Base-by-base conservation (phyloP, 1,284 basidiomycete genomes). In the Sporisorium reilianum region DNA sequence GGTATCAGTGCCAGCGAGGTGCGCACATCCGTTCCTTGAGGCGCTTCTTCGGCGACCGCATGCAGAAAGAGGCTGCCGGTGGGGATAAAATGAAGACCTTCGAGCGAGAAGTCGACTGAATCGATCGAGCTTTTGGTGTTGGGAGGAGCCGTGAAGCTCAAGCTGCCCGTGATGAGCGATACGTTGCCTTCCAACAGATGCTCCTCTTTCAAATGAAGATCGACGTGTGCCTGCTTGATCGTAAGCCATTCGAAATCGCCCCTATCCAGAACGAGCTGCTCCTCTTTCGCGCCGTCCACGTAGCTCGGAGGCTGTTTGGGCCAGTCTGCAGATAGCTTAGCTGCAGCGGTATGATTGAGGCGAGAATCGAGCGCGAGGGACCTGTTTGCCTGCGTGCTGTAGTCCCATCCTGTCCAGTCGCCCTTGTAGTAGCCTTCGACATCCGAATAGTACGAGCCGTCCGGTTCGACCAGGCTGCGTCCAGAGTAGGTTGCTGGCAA, bases 31-130 rank as follows among this genome's bases (percentile, higher is more conserved):
- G 59, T 74, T 14, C 20, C 58, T 18, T 14, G 23, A 53, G 45
- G 38, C 22, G 53, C 59, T 71, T 62, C 67, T 12, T 55, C 46
- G n/a, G 45, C 50, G 30, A 63, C 18, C 18, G 42, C 62, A 26
- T 55, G 53, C 12, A 62, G 30, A 28, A 54, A 78, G 14, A 75
- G 32, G 23, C 60, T 64, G n/a, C 67, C 76, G 14, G 66, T 72
- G 20, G 49, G 55, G 5, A 70, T 50, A 23, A 67, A 72, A 42
- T 79, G 59, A 16, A 75, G 69, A 20, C 78, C 77, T 12, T 80
- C 80, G 10, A 84, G 73, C 10, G 71, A 68, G 25, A 80, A 72
- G 32, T 75, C 71, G 38, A 80, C 62, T 50, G 76, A 56, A 3
- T 54, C 53, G 10, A 53, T 26, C 7, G 42, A 14, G 30, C 25